These are phyloP conservation scores for Aspergillus ustus DNA, from an alignment of 2,329 filamentous ascomycete species.

Conservation along the genomic window DNA sequence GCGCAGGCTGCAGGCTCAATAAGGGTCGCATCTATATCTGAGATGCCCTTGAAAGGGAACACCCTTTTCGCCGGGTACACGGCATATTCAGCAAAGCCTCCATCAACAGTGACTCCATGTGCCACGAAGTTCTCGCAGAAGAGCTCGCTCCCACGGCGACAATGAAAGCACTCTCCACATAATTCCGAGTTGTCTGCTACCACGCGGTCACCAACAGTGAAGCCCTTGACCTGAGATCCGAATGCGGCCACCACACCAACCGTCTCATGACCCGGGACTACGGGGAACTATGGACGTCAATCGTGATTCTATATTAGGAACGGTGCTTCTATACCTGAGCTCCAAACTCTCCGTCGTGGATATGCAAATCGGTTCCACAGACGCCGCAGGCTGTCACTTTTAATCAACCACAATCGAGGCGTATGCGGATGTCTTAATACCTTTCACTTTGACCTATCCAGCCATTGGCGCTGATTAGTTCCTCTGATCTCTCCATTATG, in stretches of 20 bases:
- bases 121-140: conserved; percentile 72
- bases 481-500: too few species aligned
- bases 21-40: conserved; percentile 70
- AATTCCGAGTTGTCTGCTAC: conserved; percentile 62
- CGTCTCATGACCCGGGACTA: conserved; percentile 69
- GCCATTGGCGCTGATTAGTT: too few species aligned
- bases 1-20: conserved; percentile 73
- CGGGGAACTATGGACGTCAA: conserved; percentile 56
- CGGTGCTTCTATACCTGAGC: conserved; percentile 47
- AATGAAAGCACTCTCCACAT: conserved; percentile 75
- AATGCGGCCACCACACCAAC: conserved; percentile 67
- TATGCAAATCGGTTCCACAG: conserved; percentile 59
- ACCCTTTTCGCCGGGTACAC: conserved; percentile 61
- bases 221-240: conserved; percentile 63
- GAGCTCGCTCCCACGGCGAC: conserved; percentile 68
- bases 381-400: conserved; percentile 72
- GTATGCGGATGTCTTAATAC: too few species aligned
- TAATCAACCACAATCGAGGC: conserved; percentile 42
- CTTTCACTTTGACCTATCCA: too few species aligned
- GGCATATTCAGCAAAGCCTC: conserved; percentile 74
- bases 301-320: conserved; percentile 12
- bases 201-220: conserved; percentile 67
- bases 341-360: conserved; percentile 70
- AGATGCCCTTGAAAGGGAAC: conserved; percentile 70
- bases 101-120: conserved; percentile 63